phyloP scores from a whole-genome alignment of 2,329 filamentous ascomycete genomes.

The Anisogramma anomala region DNA sequence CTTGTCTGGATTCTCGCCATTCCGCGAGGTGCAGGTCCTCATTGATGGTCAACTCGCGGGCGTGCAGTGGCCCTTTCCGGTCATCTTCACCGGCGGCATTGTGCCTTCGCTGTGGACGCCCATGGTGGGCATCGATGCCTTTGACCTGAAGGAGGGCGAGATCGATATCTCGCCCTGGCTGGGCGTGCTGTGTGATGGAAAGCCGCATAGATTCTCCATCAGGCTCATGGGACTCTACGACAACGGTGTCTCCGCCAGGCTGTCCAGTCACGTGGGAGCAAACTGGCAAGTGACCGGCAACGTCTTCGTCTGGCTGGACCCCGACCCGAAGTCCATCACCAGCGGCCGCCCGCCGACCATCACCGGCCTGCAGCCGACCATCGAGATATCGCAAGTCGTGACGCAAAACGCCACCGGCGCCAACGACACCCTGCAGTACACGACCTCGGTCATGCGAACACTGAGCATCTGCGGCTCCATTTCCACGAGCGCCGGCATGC shows the following conservation, averaged over 20 bases:
- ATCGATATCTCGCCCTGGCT: constrained; percentile 74
- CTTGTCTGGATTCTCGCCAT: constrained; percentile 58
- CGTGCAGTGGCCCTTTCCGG: constrained; percentile 68
- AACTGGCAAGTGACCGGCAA: constrained; percentile 71
- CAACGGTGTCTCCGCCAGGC: constrained; percentile 31
- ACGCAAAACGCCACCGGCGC: constrained; percentile 36
- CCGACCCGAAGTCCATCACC: constrained; percentile 35
- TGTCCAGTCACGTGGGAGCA: constrained; percentile 45
- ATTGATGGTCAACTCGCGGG: constrained; percentile 65
- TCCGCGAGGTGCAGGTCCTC: constrained; percentile 64
- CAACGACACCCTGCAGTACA: constrained; percentile 50
- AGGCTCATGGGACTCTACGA: constrained; percentile 56
- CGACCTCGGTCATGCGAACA: constrained; percentile 41
- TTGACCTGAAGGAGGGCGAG: constrained; percentile 67
- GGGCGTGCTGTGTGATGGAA: constrained; percentile 54
- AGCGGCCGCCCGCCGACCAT: constrained; percentile 31
- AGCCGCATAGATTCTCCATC: constrained; percentile 55
- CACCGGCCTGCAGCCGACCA: constrained; percentile 27
- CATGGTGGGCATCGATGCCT: constrained; percentile 66
- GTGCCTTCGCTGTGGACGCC: constrained; percentile 67
- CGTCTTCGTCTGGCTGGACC: constrained; percentile 62
- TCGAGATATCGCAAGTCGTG: constrained; percentile 37
- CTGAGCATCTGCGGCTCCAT: constrained; percentile 43
- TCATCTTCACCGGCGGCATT: constrained; percentile 72
- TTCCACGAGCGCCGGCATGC: constrained; percentile 28